Evolutionary conservation across 139 green algal genomes (phyloP).

Genomic region (Closterium sp.): DNA sequence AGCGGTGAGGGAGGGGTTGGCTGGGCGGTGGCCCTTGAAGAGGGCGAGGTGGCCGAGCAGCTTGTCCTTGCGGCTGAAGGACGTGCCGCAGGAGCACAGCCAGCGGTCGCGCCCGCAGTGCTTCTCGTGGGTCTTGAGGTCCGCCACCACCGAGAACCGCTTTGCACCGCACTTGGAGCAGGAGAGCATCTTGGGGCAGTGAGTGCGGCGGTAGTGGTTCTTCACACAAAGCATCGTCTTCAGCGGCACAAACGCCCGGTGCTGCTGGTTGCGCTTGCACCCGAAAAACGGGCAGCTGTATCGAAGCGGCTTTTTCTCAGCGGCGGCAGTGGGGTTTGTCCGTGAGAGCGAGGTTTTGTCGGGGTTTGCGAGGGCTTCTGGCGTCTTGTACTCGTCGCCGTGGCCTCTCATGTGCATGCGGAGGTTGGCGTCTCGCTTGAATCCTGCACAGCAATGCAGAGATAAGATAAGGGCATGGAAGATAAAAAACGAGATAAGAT

Average conservation of each 20-base stretch:
- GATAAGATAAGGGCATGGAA: neutral
- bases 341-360: neutral
- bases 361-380: conserved; percentile 16
- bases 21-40: conserved; percentile 25
- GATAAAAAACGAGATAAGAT: neutral
- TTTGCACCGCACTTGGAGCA: conserved; percentile 43
- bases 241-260: conserved; percentile 34
- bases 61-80: conserved; percentile 49
- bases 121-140: conserved; percentile 51
- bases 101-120: conserved; percentile 42
- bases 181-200: conserved; percentile 47
- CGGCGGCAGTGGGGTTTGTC: neutral
- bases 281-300: conserved; percentile 40
- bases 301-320: neutral
- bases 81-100: conserved; percentile 42
- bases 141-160: conserved; percentile 47
- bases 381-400: conserved; percentile 45
- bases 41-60: conserved; percentile 32
- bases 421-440: conserved; percentile 47
- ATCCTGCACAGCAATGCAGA: no score
- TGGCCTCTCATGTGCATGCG: conserved; percentile 47
- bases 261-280: conserved; percentile 47
- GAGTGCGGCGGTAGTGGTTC: conserved; percentile 44
- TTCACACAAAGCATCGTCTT: conserved; percentile 51
- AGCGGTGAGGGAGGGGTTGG: neutral